Conservation (phyloP, 2,329 filamentous ascomycete genomes). For the Xylariaceae sp. region DNA sequence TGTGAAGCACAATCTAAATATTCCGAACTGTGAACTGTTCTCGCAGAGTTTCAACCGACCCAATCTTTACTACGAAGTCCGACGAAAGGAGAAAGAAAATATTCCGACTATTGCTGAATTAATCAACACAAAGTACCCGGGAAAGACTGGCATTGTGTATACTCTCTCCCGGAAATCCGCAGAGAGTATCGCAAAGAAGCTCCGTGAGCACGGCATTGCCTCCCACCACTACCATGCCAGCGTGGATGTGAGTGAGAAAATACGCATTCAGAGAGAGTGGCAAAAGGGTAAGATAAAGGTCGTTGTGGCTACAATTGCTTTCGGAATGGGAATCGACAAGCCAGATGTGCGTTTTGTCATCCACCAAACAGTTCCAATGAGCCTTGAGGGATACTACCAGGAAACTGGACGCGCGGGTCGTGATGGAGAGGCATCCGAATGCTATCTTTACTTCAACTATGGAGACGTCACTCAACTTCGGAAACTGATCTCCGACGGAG, state of each 20-base stretch:
- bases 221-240: conserved; percentile 84
- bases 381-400: conserved; percentile 95
- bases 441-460: conserved; percentile 85
- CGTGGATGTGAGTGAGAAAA: conserved; percentile 63
- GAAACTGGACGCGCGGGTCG: conserved; percentile 93
- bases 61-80: conserved; percentile 85
- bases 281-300: conserved; percentile 75
- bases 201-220: conserved; percentile 59
- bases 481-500: conserved; percentile 77
- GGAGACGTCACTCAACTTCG: conserved; percentile 67
- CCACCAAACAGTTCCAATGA: conserved; percentile 89
- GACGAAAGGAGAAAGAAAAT: conserved; percentile 59
- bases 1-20: conserved; percentile 85
- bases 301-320: conserved; percentile 96
- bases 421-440: conserved; percentile 81
- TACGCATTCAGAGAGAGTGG: conserved; percentile 71
- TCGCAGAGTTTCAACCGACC: conserved; percentile 95
- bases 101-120: conserved; percentile 52
- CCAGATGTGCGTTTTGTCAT: conserved; percentile 94
- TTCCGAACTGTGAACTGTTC: conserved; percentile 71
- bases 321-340: conserved; percentile 99
- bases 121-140: conserved; percentile 64
- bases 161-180: conserved; percentile 80
- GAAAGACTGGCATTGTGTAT: conserved; percentile 86
- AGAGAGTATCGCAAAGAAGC: conserved; percentile 68